These are phyloP conservation scores for Cercospora citrullina DNA, from an alignment of 2,329 filamentous ascomycete genomes.

Conservation along the genomic window DNA sequence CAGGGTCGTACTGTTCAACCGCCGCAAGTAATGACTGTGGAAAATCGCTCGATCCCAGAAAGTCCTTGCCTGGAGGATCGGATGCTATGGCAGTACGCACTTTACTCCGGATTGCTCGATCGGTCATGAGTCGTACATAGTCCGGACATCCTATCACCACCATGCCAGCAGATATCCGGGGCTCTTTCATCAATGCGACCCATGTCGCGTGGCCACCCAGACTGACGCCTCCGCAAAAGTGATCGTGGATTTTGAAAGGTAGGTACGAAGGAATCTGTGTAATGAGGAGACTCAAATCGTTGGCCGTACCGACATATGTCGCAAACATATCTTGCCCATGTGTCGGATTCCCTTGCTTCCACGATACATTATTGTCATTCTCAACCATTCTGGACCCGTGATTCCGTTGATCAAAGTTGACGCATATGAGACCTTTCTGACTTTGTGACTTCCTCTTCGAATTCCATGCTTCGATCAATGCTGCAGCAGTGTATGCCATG, in stretches of 20 bases:
- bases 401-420: conserved; percentile 90
- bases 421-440: conserved; percentile 68
- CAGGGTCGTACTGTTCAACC: conserved; percentile 70
- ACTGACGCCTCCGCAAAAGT: conserved; percentile 79
- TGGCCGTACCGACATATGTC: conserved; percentile 69
- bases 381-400: conserved; percentile 75
- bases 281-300: conserved; percentile 74
- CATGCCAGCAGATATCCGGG: conserved; percentile 74
- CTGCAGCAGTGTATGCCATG: conserved; percentile 75
- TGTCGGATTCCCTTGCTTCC: conserved; percentile 72
- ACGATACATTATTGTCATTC: conserved; percentile 69
- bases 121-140: conserved; percentile 74
- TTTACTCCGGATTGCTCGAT: conserved; percentile 73
- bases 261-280: conserved; percentile 76
- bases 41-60: conserved; percentile 77
- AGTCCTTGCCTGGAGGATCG: conserved; percentile 58
- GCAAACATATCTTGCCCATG: conserved; percentile 94
- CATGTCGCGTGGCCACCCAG: conserved; percentile 86
- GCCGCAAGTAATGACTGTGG: conserved; percentile 65
- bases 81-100: conserved; percentile 52
- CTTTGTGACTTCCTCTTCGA: conserved; percentile 38
- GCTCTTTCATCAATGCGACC: conserved; percentile 77
- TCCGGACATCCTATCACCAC: conserved; percentile 88
- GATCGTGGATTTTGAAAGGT: conserved; percentile 53
- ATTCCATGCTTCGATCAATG: conserved; percentile 69